These are phyloP conservation scores for Umbellularia californica DNA, from an alignment of 164 flowering plant species.

Conservation along the genomic window DNA sequence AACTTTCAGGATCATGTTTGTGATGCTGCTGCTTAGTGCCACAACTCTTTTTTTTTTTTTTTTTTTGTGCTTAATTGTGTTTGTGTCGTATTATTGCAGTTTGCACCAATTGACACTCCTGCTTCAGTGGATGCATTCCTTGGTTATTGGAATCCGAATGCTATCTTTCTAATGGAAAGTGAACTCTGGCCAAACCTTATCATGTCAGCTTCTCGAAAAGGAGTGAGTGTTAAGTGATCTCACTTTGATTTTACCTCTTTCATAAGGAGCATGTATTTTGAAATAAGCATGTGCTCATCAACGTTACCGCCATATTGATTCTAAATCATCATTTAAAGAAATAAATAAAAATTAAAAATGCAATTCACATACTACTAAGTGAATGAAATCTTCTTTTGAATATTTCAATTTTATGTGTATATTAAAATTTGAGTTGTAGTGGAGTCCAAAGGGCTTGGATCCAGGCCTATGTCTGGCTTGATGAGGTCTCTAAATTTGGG, in stretches of 20 bases:
- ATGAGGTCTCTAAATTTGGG: no score
- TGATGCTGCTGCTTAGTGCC: not conserved
- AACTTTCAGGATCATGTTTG: not conserved
- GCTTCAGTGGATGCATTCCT: slow-evolving; percentile 65
- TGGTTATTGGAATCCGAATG: slow-evolving; percentile 80
- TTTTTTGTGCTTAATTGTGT: not conserved
- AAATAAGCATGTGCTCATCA: not conserved
- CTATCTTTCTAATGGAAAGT: slow-evolving; percentile 69
- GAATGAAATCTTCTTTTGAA: no score
- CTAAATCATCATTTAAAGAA: no score
- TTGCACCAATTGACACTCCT: slow-evolving; percentile 86
- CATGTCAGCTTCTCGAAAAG: slow-evolving; percentile 58
- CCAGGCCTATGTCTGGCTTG: no score
- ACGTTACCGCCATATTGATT: no score
- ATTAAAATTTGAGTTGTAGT: no score
- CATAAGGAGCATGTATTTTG: not conserved
- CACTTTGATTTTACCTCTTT: not conserved
- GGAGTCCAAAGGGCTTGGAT: no score
- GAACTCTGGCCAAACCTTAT: slow-evolving; percentile 98
- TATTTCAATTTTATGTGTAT: no score
- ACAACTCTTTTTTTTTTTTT: not conserved
- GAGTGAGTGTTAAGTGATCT: slow-evolving; percentile 43
- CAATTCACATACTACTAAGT: no score
- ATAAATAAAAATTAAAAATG: no score
- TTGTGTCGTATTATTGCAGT: slow-evolving; percentile 33